phyloP scores from a whole-genome alignment of 2,329 filamentous ascomycete species.

The Nothomitra cinnamomea region DNA sequence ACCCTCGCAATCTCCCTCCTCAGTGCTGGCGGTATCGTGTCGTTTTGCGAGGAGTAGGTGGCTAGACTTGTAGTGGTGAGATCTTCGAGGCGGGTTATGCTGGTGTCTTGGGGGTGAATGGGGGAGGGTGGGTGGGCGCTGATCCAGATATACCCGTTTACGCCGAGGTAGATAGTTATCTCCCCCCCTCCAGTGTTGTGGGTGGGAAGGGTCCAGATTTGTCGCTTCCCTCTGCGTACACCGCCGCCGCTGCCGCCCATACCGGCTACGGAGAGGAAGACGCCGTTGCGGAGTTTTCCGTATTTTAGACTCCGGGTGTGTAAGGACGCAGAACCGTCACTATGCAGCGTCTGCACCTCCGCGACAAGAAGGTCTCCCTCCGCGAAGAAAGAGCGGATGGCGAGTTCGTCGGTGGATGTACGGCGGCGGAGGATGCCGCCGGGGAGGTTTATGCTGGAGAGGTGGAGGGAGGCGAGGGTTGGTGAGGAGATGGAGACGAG shows the following conservation, averaged over 20 bases:
- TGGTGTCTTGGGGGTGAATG: conserved; percentile 19
- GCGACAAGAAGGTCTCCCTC: conserved; percentile 90
- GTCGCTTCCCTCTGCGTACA: conserved; percentile 66
- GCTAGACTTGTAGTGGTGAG: conserved; percentile 51
- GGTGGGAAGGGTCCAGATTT: conserved; percentile 68
- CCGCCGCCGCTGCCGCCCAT: conserved; percentile 59
- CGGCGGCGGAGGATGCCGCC: conserved; percentile 81
- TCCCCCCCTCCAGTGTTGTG: conserved; percentile 42
- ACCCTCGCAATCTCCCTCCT: conserved; percentile 79
- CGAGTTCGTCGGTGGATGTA: conserved; percentile 90
- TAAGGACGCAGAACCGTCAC: conserved; percentile 70
- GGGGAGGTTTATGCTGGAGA: conserved; percentile 84
- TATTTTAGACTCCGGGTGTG: conserved; percentile 88
- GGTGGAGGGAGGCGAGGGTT: conserved; percentile 67
- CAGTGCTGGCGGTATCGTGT: conserved; percentile 58
- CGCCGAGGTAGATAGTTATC: conserved; percentile 76
- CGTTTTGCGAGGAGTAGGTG: conserved; percentile 92
- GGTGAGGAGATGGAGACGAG: conserved; percentile 85
- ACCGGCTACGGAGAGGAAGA: conserved; percentile 69
- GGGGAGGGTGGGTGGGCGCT: conserved; percentile 49
- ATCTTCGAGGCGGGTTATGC: conserved; percentile 78
- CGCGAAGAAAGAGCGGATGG: conserved; percentile 92
- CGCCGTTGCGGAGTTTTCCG: conserved; percentile 84
- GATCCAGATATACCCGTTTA: conserved; percentile 96
- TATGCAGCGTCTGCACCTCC: conserved; percentile 79